Conservation (phyloP, 2,329 filamentous ascomycete genomes). For the Fusarium sp. region DNA sequence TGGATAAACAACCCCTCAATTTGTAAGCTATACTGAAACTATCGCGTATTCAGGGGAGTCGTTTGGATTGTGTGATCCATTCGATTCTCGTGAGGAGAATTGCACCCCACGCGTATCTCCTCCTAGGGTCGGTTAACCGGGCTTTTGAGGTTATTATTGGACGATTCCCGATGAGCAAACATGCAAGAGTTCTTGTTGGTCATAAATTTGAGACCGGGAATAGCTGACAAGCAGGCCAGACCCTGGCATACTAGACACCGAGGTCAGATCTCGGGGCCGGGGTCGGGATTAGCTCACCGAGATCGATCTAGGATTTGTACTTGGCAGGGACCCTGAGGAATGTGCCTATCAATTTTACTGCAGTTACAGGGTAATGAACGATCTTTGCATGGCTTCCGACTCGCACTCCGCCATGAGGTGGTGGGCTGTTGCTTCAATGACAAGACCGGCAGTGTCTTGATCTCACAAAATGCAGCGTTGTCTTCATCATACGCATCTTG, state of each 20-base stretch:
- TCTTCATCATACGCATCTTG: too few relatives aligned
- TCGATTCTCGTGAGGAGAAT: neutral
- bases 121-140: neutral
- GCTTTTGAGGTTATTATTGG: neutral
- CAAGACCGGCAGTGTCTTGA: too few relatives aligned
- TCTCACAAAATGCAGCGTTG: too few relatives aligned
- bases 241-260: neutral
- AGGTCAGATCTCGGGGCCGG: constrained; percentile 1
- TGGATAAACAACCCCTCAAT: neutral
- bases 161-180: neutral
- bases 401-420: too few relatives aligned
- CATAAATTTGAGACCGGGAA: neutral
- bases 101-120: neutral
- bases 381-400: too few relatives aligned
- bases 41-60: neutral
- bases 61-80: neutral
- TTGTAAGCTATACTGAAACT: constrained; percentile 9
- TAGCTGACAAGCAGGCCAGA: neutral
- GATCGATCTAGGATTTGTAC: neutral
- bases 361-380: too few relatives aligned
- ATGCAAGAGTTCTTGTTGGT: neutral
- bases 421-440: too few relatives aligned
- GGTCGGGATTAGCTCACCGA: neutral
- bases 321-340: neutral
- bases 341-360: too few relatives aligned